phyloP scores from a whole-genome alignment of 352 stramenopile species.

The Globisporangium radiosum region DNA sequence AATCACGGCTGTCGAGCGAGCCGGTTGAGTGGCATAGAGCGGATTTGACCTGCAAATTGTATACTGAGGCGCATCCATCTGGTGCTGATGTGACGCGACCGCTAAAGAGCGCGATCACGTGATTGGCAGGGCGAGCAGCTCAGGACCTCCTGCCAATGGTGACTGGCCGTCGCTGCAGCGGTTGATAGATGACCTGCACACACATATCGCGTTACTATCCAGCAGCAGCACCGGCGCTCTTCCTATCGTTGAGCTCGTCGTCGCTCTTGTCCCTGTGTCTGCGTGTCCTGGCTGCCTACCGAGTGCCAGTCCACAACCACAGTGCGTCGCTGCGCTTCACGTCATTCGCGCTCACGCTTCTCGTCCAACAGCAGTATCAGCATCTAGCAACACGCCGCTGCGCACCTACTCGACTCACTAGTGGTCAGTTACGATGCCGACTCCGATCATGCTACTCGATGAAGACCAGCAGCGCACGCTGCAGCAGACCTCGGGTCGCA shows the following conservation, averaged over 20 bases:
- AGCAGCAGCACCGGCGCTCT: background rate
- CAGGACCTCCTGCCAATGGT: no score
- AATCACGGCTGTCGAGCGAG: background rate
- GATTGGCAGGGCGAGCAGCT: background rate
- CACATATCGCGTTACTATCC: background rate
- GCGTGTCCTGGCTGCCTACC: no score
- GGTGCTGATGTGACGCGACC: background rate
- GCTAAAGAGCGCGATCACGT: background rate
- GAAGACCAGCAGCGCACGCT: constrained; percentile 4
- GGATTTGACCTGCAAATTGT: background rate
- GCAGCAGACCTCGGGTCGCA: background rate
- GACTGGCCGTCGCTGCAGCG: background rate
- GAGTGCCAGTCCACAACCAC: background rate
- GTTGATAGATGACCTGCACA: background rate
- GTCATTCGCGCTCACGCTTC: background rate
- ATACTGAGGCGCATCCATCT: background rate
- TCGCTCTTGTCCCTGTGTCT: background rate
- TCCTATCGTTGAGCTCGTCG: background rate
- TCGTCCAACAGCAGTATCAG: background rate
- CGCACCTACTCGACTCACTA: background rate
- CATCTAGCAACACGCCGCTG: background rate
- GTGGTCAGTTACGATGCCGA: background rate
- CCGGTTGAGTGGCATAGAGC: background rate
- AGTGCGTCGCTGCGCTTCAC: background rate
- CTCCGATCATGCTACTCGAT: constrained; percentile 1